These are phyloP conservation scores for Capsella rubella DNA, from an alignment of 441 rosid genomes.

Conservation along the genomic window DNA sequence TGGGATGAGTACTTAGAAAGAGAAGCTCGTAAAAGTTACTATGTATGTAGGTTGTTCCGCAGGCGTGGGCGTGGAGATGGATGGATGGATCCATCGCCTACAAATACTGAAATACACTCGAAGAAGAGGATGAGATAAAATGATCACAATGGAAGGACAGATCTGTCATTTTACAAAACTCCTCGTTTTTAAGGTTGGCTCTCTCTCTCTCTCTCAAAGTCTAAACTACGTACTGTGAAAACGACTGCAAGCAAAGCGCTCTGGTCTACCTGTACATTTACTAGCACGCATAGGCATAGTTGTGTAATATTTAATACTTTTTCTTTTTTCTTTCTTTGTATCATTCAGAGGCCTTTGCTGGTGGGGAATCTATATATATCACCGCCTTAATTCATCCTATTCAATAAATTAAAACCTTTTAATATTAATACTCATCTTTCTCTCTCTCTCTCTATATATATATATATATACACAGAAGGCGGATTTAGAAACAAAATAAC, in stretches of 20 bases:
- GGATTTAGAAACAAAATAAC: neutral
- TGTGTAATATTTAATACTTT: neutral
- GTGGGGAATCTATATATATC: too few species aligned
- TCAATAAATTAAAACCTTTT: too few species aligned
- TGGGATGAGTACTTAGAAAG: too few species aligned
- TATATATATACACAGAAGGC: neutral
- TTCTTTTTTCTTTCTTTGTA: too few species aligned
- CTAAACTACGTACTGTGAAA: slow-evolving; percentile 44
- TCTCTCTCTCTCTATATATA: neutral
- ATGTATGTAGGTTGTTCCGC: too few species aligned
- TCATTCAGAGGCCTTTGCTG: too few species aligned
- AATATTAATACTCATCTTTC: too few species aligned
- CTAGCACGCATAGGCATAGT: slow-evolving; percentile 6
- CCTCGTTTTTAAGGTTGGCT: slow-evolving; percentile 34
- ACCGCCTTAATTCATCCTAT: too few species aligned
- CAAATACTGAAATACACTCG: too few species aligned
- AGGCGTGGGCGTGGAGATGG: too few species aligned
- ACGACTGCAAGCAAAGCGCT: slow-evolving; percentile 73
- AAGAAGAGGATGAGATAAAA: neutral
- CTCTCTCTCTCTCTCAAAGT: neutral
- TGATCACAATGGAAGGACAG: neutral
- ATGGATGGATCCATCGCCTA: too few species aligned
- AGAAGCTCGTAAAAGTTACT: too few species aligned
- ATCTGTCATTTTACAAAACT: slow-evolving; percentile 4
- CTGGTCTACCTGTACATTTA: slow-evolving; percentile 62